Conservation (phyloP, 257 asterid species). For the Hygrophila difformis region DNA sequence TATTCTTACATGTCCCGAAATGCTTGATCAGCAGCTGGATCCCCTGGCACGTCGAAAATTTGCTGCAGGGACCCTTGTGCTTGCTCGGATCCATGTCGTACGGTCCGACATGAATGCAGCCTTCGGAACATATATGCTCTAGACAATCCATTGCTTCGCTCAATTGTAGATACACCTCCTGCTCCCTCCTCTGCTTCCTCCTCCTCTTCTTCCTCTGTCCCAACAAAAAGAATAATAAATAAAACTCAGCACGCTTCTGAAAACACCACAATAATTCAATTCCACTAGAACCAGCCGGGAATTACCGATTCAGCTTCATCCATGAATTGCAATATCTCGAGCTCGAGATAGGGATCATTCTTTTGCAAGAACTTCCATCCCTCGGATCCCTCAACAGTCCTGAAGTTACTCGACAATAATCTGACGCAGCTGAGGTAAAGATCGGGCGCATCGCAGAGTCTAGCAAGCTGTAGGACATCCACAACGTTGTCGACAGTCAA, state of each 20-base stretch:
- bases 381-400: constrained; percentile 64
- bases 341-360: constrained; percentile 79
- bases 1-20: constrained; percentile 64
- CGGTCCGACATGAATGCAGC: constrained; percentile 81
- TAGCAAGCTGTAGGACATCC: constrained; percentile 80
- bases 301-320: constrained; percentile 74
- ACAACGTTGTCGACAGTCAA: constrained; percentile 55
- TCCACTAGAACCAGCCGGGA: too few relatives aligned
- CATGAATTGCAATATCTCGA: constrained; percentile 70
- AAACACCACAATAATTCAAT: neutral
- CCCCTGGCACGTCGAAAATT: constrained; percentile 71
- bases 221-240: neutral
- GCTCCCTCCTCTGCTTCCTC: constrained; percentile 50
- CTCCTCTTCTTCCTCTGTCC: constrained; percentile 56
- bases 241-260: too few relatives aligned
- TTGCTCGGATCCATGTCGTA: constrained; percentile 39
- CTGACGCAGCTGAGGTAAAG: constrained; percentile 68
- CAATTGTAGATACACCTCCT: constrained; percentile 52
- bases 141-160: constrained; percentile 92
- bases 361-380: constrained; percentile 80
- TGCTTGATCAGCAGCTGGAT: constrained; percentile 72
- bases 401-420: constrained; percentile 37
- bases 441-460: constrained; percentile 86
- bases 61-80: constrained; percentile 66
- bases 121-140: constrained; percentile 80